Base-by-base conservation (phyloP, 306 rosid species). In the Trichosanthes truncata region DNA sequence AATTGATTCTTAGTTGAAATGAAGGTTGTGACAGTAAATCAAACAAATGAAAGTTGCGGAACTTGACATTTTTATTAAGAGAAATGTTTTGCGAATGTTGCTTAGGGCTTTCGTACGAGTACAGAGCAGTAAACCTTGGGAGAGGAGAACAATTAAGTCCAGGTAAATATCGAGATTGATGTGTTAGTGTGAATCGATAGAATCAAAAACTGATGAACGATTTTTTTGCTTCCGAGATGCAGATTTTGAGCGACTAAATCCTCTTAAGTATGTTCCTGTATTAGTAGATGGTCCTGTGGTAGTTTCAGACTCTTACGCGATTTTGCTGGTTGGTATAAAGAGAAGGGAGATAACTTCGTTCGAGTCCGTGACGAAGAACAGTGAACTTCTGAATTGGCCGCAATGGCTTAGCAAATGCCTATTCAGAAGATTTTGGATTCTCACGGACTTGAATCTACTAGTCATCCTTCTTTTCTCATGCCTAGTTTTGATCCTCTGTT, bases 221-320 rank as follows among this genome's bases (percentile, higher is more conserved):
- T 31, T 17, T 51, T 21, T 26, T 13, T 26, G 15, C 15, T 74
- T 62, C 49, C 18, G 81, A 81, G 79, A 61, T 86, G 84, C 87
- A 86, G 88, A 84, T 20, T 88, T 86, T 52, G 86, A 84, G 85
- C 82, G 84, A 46, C 48, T 86, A 77, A 88, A 86, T 65, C 87
- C 87, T 80, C 85, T 88, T 20, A 84, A 72, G 35, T 88, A 33
- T 59, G 91, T 88, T 29, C 89, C 91, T 1, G 87, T 86, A 78
- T 82, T 88, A 61, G 89, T 86, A 35, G 89, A 88, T 82, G 86
- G 82, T 71, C 67, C 67, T n/a, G 68, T 59, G 38, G 89, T 84
- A 80, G 52, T 88, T 78, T 82, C 88, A 21, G 89, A 88, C 62
- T 86, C 91, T 41, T 82, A 31, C 78, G 91, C 89, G 46, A 88